These are phyloP conservation scores for Grammothele lineata DNA, from an alignment of 768 basidiomycete genomes.

Conservation along the genomic window DNA sequence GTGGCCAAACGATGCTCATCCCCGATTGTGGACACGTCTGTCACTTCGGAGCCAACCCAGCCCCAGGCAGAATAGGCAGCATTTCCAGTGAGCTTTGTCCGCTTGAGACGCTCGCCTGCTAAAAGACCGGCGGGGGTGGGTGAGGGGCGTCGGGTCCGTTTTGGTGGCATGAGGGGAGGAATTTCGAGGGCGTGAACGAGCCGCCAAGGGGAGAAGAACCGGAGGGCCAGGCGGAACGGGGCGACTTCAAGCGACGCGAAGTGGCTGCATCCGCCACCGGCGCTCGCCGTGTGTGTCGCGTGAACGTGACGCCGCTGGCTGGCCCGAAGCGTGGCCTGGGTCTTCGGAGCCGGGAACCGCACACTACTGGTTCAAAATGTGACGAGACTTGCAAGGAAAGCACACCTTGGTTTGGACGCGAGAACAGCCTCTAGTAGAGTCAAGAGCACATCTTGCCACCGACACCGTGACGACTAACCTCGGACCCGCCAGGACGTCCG, in stretches of 20 bases:
- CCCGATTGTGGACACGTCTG: constrained; percentile 54
- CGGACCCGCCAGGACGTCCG: too few relatives aligned
- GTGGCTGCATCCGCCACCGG: constrained; percentile 9
- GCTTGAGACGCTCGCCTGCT: constrained; percentile 61
- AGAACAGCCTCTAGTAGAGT: too few relatives aligned
- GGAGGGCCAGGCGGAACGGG: constrained; percentile 1
- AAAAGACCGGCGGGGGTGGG: constrained; percentile 38
- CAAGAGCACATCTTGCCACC: too few relatives aligned
- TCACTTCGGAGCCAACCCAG: constrained; percentile 74
- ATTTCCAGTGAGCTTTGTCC: constrained; percentile 44
- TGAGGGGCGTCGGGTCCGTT: constrained; percentile 23
- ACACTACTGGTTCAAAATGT: too few relatives aligned
- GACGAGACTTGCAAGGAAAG: too few relatives aligned
- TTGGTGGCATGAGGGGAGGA: constrained; percentile 21
- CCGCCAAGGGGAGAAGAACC: not conserved
- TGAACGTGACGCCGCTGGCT: constrained; percentile 17
- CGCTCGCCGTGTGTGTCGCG: constrained; percentile 12
- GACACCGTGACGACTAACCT: too few relatives aligned
- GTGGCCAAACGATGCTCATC: constrained; percentile 60
- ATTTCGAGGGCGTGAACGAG: not conserved
- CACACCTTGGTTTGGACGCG: too few relatives aligned
- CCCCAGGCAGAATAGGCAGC: constrained; percentile 55
- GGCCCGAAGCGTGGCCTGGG: not conserved
- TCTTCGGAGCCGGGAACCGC: too few relatives aligned
- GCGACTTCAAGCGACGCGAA: too few relatives aligned